Conservation (phyloP, 2,329 filamentous ascomycete genomes). For the Aspergillus thermomutatus region DNA sequence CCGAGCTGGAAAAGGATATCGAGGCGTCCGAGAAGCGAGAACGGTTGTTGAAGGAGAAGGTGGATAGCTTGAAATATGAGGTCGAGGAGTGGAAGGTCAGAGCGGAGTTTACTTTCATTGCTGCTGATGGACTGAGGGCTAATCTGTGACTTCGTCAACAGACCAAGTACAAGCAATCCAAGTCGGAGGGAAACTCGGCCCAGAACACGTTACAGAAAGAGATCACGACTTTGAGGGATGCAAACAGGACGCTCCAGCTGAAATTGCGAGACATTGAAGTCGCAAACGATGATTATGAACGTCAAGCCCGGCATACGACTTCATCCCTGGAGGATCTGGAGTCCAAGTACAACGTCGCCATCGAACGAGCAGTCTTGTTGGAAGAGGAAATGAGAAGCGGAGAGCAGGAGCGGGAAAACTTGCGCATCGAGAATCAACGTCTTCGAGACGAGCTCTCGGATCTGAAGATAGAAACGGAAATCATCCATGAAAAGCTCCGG, state of each 20-base stretch:
- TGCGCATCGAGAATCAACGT: slow-evolving; percentile 88
- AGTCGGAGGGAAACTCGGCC: slow-evolving; percentile 77
- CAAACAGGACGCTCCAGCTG: slow-evolving; percentile 75
- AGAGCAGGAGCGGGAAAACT: slow-evolving; percentile 83
- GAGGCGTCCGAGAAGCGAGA: slow-evolving; percentile 94
- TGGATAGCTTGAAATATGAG: slow-evolving; percentile 79
- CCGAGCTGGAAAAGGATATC: slow-evolving; percentile 92
- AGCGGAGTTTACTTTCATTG: not conserved
- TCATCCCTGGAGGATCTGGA: slow-evolving; percentile 96
- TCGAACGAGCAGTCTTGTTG: slow-evolving; percentile 87
- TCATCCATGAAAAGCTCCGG: slow-evolving; percentile 88
- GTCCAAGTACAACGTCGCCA: slow-evolving; percentile 91
- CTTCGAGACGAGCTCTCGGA: slow-evolving; percentile 88
- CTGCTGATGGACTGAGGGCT: slow-evolving; percentile 4
- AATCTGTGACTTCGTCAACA: slow-evolving; percentile 36
- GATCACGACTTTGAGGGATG: slow-evolving; percentile 83
- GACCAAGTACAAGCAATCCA: slow-evolving; percentile 96
- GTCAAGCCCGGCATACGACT: slow-evolving; percentile 90
- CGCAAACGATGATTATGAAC: slow-evolving; percentile 96
- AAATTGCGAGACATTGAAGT: slow-evolving; percentile 93
- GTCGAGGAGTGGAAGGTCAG: slow-evolving; percentile 97
- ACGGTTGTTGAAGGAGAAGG: slow-evolving; percentile 78
- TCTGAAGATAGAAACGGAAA: slow-evolving; percentile 90
- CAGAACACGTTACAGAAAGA: slow-evolving; percentile 91
- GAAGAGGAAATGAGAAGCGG: slow-evolving; percentile 91